Percentiles rank a stretch among this genome's conserved stretches.
Conservation (phyloP, 345 rosid genomes). For the Angophora floribunda region DNA sequence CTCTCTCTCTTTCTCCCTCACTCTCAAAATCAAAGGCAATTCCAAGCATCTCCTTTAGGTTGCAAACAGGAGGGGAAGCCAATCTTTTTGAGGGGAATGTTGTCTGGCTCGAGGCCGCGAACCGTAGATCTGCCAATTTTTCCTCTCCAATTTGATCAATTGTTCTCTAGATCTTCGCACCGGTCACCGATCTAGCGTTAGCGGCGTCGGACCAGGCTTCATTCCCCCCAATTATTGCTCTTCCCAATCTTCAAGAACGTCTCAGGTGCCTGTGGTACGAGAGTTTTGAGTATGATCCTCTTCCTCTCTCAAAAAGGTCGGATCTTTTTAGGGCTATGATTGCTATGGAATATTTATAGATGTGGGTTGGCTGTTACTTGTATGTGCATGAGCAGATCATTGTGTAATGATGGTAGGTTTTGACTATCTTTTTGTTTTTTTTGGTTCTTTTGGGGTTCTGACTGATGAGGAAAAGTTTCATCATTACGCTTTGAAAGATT, state of each 20-base stretch:
- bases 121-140: not conserved
- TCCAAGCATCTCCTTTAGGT: not conserved
- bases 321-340: not conserved
- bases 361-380: conserved; percentile 2
- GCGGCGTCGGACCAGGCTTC: conserved; percentile 97
- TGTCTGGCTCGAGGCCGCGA: conserved; percentile 20
- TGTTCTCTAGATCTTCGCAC: not conserved
- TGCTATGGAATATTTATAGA: not conserved
- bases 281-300: not conserved
- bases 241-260: not conserved
- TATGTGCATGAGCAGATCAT: conserved; percentile 33
- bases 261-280: not conserved
- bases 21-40: not conserved
- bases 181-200: conserved; percentile 1
- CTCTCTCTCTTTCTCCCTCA: not conserved
- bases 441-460: conserved; percentile 1
- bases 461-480: conserved; percentile 20
- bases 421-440: not conserved
- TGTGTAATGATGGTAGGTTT: conserved; percentile 59
- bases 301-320: not conserved
- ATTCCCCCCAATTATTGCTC: conserved; percentile 73
- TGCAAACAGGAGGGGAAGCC: not conserved
- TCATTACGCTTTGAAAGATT: conserved; percentile 25
- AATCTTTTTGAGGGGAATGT: conserved; percentile 15
- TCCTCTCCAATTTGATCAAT: not conserved